Percentiles rank a stretch among this genome's conserved stretches.
Conservation (phyloP, 306 rosid genomes). For the Trichosanthes cucumerina region DNA sequence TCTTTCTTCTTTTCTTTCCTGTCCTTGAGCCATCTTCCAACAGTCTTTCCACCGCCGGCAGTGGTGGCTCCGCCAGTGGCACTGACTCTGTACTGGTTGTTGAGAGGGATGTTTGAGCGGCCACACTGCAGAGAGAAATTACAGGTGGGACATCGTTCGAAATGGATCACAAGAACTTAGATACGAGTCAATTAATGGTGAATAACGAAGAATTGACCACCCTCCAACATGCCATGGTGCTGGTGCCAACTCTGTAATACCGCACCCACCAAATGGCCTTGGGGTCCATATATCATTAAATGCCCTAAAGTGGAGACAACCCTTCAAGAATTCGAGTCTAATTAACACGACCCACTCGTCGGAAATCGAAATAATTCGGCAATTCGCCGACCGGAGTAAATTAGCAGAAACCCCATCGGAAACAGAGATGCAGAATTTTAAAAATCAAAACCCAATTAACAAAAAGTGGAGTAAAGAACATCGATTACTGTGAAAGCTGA, state of each 20-base stretch:
- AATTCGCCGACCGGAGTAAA: neutral
- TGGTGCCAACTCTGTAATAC: neutral
- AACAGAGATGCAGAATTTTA: neutral
- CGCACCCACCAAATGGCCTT: constrained; percentile 7
- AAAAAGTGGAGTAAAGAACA: constrained; percentile 9
- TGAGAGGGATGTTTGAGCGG: constrained; percentile 38
- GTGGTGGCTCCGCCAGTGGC: constrained; percentile 17
- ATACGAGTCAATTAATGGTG: neutral
- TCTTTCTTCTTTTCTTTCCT: constrained; percentile 92
- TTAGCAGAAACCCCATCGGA: neutral
- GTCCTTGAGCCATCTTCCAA: constrained; percentile 91
- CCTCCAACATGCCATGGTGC: constrained; percentile 5
- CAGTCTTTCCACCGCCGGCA: constrained; percentile 58
- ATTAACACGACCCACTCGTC: neutral
- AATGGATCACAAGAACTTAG: constrained; percentile 2
- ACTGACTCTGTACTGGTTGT: constrained; percentile 25
- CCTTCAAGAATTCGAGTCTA: neutral
- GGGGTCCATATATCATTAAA: constrained; percentile 10
- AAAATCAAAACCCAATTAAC: neutral
- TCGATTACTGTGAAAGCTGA: constrained; percentile 69
- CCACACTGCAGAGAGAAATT: constrained; percentile 34
- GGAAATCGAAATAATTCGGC: neutral
- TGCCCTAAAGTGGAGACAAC: neutral
- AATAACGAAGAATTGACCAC: neutral
- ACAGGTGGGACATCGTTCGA: constrained; percentile 8